Evolutionary conservation across 169 alveolate species (phyloP), one percentile per base, ranked within the genome.

Genomic region (Pseudocohnilembus persalinus): DNA sequence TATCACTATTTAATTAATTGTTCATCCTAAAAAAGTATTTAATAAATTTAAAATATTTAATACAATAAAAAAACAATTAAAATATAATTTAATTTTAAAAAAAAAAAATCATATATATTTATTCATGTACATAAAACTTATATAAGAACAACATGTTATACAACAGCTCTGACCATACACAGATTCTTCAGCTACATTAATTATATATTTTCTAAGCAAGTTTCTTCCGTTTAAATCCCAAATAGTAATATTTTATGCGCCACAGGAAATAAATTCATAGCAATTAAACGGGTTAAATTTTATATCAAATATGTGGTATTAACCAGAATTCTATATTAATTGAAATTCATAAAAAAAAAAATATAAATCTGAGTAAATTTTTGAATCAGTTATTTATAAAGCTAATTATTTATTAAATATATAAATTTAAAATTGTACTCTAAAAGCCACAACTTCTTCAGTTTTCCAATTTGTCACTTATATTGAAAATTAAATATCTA

Each of bases 191-290:
- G 84, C 78, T 20, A 81, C 84, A 72, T 74, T 74, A 4, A 86
- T 81, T 1, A 86, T 83, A 63, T 77, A 31, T 49, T 80, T 81
- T 75, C 90, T 73, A 25, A 86, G 76, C 72, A 94, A 63, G 34
- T 92, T 90, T 33, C 88, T 85, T 0, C 97, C 97, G 29, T 88
- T 84, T 65, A 92, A 76, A 26, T 87, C 81, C 97, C 97, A 94
- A 26, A 92, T 88, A 0, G 96, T 93, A 34, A 94, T 81, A 77
- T 94, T 92, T 64, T 88, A 86, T 79, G 91, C 90, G 15, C 97
- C 97, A 81, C 96, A 92, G 0, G 96, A 89, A 35, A 93, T 90
- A 76, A 94, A 89, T 80, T 92, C 84, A 73, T 90, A 88, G 73
- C 86, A 72, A 81, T 92, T 88, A 31, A 90, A 92, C 4, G 96